These are phyloP conservation scores for Dryas alaskensis DNA, from an alignment of 306 rosid genomes.

Conservation along the genomic window DNA sequence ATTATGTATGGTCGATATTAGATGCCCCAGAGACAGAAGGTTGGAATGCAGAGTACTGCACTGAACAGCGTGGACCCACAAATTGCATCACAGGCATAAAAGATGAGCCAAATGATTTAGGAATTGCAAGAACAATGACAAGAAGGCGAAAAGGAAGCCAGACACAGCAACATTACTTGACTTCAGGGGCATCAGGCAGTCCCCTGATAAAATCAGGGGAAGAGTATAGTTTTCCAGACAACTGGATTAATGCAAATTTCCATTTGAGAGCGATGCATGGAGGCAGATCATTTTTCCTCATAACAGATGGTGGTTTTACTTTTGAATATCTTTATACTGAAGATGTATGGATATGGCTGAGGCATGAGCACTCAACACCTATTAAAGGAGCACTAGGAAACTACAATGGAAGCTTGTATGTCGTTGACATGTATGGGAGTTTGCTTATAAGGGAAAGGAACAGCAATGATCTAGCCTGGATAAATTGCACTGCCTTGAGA, in stretches of 20 bases:
- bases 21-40: slow-evolving; percentile 91
- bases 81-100: slow-evolving; percentile 71
- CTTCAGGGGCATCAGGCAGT: slow-evolving; percentile 28
- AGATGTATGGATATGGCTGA: slow-evolving; percentile 81
- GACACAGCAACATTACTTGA: slow-evolving; percentile 50
- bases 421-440: slow-evolving; percentile 69
- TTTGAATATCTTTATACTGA: slow-evolving; percentile 74
- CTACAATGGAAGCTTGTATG: slow-evolving; percentile 79
- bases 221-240: slow-evolving; percentile 42
- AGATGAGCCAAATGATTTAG: slow-evolving; percentile 59
- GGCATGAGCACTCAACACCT: slow-evolving; percentile 68
- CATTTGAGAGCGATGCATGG: slow-evolving; percentile 70
- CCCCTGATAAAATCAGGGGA: slow-evolving; percentile 36
- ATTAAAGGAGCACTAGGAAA: slow-evolving; percentile 76
- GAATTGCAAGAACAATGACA: slow-evolving; percentile 40
- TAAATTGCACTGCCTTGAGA: slow-evolving; percentile 63
- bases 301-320: slow-evolving; percentile 63
- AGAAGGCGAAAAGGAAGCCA: slow-evolving; percentile 70
- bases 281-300: slow-evolving; percentile 72
- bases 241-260: slow-evolving; percentile 59
- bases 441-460: slow-evolving; percentile 78
- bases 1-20: slow-evolving; percentile 72
- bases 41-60: slow-evolving; percentile 95
- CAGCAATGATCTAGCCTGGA: slow-evolving; percentile 62
- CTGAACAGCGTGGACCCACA: slow-evolving; percentile 71